These are phyloP conservation scores for Alternaria arbusti DNA, from an alignment of 2,329 filamentous ascomycete species.

Conservation along the genomic window DNA sequence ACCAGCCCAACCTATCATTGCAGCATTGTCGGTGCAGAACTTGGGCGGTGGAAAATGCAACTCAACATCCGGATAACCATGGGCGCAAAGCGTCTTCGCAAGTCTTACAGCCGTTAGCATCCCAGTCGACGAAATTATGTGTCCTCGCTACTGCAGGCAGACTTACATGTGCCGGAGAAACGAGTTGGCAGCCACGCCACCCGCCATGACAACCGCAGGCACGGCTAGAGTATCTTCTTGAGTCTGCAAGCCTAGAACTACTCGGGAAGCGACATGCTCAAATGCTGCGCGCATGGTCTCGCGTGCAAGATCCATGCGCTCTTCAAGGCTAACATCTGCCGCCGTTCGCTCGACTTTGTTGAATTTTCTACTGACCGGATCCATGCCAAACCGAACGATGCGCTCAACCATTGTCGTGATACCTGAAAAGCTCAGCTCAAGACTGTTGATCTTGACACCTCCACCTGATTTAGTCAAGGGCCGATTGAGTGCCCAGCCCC, in stretches of 20 bases:
- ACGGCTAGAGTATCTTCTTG: background rate
- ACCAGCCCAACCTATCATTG: constrained; percentile 95
- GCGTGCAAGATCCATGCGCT: constrained; percentile 72
- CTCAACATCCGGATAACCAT: constrained; percentile 67
- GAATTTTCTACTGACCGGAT: constrained; percentile 32
- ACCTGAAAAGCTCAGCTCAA: constrained; percentile 67
- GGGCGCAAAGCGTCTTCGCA: constrained; percentile 65
- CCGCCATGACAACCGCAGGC: constrained; percentile 77
- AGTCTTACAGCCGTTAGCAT: constrained; percentile 40
- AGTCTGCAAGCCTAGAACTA: constrained; percentile 70
- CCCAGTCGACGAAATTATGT: background rate
- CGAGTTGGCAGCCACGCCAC: constrained; percentile 86
- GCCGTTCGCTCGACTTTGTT: constrained; percentile 40
- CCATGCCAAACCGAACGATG: constrained; percentile 54
- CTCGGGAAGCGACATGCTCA: constrained; percentile 80
- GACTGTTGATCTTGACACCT: constrained; percentile 38
- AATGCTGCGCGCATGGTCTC: constrained; percentile 82
- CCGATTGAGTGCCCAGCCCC: constrained; percentile 72
- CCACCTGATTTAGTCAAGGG: constrained; percentile 64
- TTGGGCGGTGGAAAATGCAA: constrained; percentile 76
- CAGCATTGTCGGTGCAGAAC: constrained; percentile 93
- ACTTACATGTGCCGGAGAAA: constrained; percentile 72
- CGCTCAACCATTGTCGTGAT: constrained; percentile 70
- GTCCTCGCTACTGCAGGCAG: background rate
- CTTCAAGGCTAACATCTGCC: constrained; percentile 57